Evolutionary conservation across 1,139 yeast species (phyloP).

Genomic region (Debaryomyces psychrophilus): DNA sequence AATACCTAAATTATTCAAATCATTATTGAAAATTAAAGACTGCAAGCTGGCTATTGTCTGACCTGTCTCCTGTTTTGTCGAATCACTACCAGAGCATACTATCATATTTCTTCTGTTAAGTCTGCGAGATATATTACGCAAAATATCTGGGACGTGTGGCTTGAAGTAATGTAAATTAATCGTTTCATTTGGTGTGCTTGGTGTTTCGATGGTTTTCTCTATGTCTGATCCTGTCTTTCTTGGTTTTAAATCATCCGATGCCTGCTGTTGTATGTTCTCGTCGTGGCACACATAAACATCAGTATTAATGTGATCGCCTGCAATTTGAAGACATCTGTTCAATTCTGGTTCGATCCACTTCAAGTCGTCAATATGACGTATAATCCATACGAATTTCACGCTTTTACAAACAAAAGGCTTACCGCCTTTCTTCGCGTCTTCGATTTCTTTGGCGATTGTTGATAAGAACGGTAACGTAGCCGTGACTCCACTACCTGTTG

Average conservation of each 20-base stretch:
- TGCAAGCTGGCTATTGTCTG: constrained; percentile 45
- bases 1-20: constrained; percentile 27
- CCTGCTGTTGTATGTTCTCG: not conserved
- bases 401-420: constrained; percentile 23
- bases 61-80: constrained; percentile 49
- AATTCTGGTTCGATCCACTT: constrained; percentile 52
- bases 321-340: constrained; percentile 25
- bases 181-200: constrained; percentile 10
- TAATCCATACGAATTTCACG: constrained; percentile 55
- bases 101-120: constrained; percentile 47
- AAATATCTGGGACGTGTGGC: constrained; percentile 34
- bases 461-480: constrained; percentile 54
- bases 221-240: constrained; percentile 10
- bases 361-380: constrained; percentile 39
- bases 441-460: constrained; percentile 23
- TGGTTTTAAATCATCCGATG: not conserved
- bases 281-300: constrained; percentile 29
- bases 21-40: constrained; percentile 34
- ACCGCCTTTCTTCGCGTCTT: constrained; percentile 17
- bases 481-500: constrained; percentile 61
- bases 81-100: constrained; percentile 55
- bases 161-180: constrained; percentile 30
- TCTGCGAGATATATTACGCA: constrained; percentile 21
- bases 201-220: constrained; percentile 19
- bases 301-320: constrained; percentile 28